phyloP scores from a whole-genome alignment of 495 filamentous ascomycete species.

The Penicillium longicatenatum region DNA sequence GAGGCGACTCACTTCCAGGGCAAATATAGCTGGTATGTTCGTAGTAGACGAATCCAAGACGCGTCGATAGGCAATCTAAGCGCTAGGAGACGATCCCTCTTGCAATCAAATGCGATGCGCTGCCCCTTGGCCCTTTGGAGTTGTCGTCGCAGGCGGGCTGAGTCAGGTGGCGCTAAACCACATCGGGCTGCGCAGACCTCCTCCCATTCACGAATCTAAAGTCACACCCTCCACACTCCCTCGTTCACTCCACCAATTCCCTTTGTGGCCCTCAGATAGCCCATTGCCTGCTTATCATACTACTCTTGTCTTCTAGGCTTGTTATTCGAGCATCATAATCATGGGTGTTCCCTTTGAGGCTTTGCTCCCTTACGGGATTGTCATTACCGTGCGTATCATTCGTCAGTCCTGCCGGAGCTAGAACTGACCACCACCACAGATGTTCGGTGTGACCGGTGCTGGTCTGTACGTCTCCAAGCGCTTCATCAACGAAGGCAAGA shows the following conservation, averaged over 20 bases:
- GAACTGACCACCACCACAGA: conserved; percentile 56
- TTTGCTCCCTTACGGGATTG: conserved; percentile 90
- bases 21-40: conserved; percentile 13
- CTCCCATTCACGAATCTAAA: conserved; percentile 7
- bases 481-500: conserved; percentile 87
- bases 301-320: background rate
- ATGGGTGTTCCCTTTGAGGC: conserved; percentile 98
- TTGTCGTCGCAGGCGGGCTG: conserved; percentile 47
- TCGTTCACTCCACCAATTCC: conserved; percentile 24
- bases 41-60: conserved; percentile 30
- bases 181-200: conserved; percentile 36
- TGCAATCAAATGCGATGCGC: conserved; percentile 40
- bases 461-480: conserved; percentile 73
- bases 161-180: conserved; percentile 47
- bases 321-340: conserved; percentile 20
- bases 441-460: conserved; percentile 84
- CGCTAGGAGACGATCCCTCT: conserved; percentile 28
- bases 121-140: conserved; percentile 41
- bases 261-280: conserved; percentile 7
- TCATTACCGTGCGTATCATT: conserved; percentile 67
- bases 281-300: conserved; percentile 9
- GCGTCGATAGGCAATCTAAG: conserved; percentile 39
- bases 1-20: conserved; percentile 27
- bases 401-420: conserved; percentile 21
- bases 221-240: conserved; percentile 28